Base-by-base conservation (phyloP, 192 early-diverging fungal species). In the Chytriomyces hyalinus region DNA sequence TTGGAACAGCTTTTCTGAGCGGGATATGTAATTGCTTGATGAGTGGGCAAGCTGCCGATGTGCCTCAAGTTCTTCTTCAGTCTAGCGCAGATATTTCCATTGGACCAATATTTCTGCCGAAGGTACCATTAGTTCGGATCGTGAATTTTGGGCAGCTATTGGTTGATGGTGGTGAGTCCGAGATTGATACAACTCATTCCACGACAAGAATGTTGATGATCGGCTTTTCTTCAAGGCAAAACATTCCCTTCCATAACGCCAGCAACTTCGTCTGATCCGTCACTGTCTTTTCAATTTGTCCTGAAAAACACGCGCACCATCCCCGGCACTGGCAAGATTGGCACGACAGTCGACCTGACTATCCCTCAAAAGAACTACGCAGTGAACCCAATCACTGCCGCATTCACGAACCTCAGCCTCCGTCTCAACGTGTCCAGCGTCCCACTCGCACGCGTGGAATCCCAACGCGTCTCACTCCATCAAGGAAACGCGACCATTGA, bases 131-230 rank as follows among this genome's bases (percentile, higher is more conserved):
- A 28, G 2, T 15, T 7, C 47, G 68, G 8, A 36, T 57, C 26
- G n/a, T 70, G 36, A 50, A 70, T 57, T 7, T 70, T 10, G 68
- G 68, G 20, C 8, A 49, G 49, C 20, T 53, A n/a, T 13, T 67
- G 44, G 66, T 67, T 10, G 15, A 48, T 10, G 46, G 15, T 64
- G 11, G 62, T 64, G n/a, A 64, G 62, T 64, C 11, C 28, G 17
- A 20, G 11, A 24, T 64, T 64, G 36, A 36, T 36, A 1, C 36
- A 36, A 36, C 36, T 36, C 36, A 36, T 36, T 36, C 36, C 36
- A 36, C 36, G 36, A 2, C 26, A 22, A 17, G 62, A 28, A 24
- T 64, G 17, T 64, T 13, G 3, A 24, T 64, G 26, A 64, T 2
- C 5, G 11, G 62, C 5, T 2, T 64, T 6, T 64, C 13, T 64